Percentiles rank a stretch among this genome's conserved stretches.
These are phyloP conservation scores for Chiua virens DNA, from an alignment of 768 basidiomycete species.

Conservation along the genomic window DNA sequence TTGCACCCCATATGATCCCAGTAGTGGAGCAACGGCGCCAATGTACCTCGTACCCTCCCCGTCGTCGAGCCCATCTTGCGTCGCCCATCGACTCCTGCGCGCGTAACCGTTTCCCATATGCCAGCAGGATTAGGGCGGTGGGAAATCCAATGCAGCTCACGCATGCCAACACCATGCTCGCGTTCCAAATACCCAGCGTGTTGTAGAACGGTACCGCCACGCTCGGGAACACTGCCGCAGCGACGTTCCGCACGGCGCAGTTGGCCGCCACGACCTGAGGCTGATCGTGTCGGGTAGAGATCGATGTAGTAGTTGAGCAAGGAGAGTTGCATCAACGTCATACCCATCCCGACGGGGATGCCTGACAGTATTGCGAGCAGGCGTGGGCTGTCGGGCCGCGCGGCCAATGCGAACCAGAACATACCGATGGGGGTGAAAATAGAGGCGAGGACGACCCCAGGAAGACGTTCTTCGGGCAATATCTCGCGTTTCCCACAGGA, in stretches of 20 bases:
- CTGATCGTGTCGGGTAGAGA: constrained; percentile 30
- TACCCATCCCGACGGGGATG: constrained; percentile 28
- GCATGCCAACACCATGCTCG: constrained; percentile 19
- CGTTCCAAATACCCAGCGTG: constrained; percentile 16
- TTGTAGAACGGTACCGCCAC: constrained; percentile 24
- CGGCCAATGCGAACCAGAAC: constrained; percentile 28
- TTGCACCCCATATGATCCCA: constrained; percentile 8
- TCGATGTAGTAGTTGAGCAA: constrained; percentile 31
- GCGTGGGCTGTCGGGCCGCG: constrained; percentile 9
- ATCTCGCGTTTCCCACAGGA: constrained; percentile 24
- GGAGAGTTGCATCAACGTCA: constrained; percentile 29
- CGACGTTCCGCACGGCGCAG: constrained; percentile 22
- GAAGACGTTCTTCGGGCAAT: constrained; percentile 28
- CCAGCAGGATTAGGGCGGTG: constrained; percentile 16
- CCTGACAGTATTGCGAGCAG: constrained; percentile 21
- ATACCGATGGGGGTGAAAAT: constrained; percentile 29
- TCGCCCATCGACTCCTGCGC: constrained; percentile 26
- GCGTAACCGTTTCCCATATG: constrained; percentile 21
- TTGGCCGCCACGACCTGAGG: constrained; percentile 31
- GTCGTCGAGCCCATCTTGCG: constrained; percentile 12
- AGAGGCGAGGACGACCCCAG: constrained; percentile 24
- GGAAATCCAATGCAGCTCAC: constrained; percentile 27
- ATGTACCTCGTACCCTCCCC: too few species aligned
- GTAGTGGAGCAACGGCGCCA: constrained; percentile 11
- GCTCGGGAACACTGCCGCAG: constrained; percentile 24